These are phyloP conservation scores for Amylocarpus encephaloides DNA, from an alignment of 2,329 filamentous ascomycete species.

Conservation along the genomic window DNA sequence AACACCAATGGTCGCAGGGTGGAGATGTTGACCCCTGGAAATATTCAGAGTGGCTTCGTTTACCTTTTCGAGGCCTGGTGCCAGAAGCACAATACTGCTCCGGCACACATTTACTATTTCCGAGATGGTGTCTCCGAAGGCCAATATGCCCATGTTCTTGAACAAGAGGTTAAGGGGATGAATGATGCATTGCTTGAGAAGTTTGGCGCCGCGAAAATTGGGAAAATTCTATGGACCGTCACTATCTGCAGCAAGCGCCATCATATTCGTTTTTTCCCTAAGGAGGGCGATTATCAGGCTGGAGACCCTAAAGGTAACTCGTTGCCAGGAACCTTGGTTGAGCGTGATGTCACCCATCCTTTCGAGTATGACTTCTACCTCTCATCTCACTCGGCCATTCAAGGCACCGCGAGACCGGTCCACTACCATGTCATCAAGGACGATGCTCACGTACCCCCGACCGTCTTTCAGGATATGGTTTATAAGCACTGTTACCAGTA, in stretches of 20 bases:
- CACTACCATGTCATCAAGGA: slow-evolving; percentile 89
- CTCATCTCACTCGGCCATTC: slow-evolving; percentile 70
- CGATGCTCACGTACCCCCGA: slow-evolving; percentile 61
- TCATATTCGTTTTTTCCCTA: slow-evolving; percentile 87
- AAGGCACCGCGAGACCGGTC: slow-evolving; percentile 87
- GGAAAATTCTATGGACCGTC: slow-evolving; percentile 62
- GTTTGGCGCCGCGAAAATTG: slow-evolving; percentile 12
- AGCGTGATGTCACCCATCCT: slow-evolving; percentile 83
- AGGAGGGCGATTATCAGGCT: slow-evolving; percentile 39
- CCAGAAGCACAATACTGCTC: slow-evolving; percentile 44
- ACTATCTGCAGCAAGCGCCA: slow-evolving; percentile 90
- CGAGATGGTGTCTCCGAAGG: slow-evolving; percentile 88
- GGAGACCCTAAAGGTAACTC: slow-evolving; percentile 75
- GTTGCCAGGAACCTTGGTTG: slow-evolving; percentile 79
- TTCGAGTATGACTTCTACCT: slow-evolving; percentile 65
- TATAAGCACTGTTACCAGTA: slow-evolving; percentile 96
- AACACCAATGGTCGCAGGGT: slow-evolving; percentile 77
- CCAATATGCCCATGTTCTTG: slow-evolving; percentile 73
- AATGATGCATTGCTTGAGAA: slow-evolving; percentile 48
- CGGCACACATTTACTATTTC: slow-evolving; percentile 80
- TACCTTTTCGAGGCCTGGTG: slow-evolving; percentile 62
- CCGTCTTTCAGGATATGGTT: slow-evolving; percentile 77
- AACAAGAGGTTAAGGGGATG: slow-evolving; percentile 69
- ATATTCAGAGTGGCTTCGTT: slow-evolving; percentile 59
- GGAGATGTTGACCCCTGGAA: slow-evolving; percentile 68